Percentiles rank a stretch among this genome's conserved stretches.
Conservation (phyloP, 257 asterid species). For the Jacaranda mimosifolia region DNA sequence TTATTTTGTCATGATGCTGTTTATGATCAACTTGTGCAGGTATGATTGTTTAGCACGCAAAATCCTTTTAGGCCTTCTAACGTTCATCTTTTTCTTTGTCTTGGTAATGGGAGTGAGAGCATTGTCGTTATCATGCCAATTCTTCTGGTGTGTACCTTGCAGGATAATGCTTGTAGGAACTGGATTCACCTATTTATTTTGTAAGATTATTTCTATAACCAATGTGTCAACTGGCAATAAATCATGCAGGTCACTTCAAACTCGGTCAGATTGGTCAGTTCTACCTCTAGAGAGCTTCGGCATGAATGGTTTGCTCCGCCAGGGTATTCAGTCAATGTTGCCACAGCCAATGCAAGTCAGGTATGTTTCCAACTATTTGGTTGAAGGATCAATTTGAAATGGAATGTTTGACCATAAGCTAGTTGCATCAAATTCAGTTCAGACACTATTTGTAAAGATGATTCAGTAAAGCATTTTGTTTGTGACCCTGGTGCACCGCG, state of each 20-base stretch:
- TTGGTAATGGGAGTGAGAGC: not conserved
- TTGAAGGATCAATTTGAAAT: not conserved
- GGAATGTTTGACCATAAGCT: not conserved
- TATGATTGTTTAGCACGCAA: conserved; percentile 26
- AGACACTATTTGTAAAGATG: not conserved
- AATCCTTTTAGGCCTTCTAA: not conserved
- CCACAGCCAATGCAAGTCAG: conserved; percentile 88
- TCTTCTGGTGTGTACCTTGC: not conserved
- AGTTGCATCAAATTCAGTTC: not conserved
- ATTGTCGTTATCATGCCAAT: not conserved
- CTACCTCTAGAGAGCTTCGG: conserved; percentile 69
- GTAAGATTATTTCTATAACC: conserved; percentile 18
- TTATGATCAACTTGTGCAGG: conserved; percentile 80
- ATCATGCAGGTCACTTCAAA: conserved; percentile 70
- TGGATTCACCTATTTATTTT: not conserved
- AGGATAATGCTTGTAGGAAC: not conserved
- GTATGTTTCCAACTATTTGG: conserved; percentile 39
- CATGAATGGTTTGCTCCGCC: conserved; percentile 80
- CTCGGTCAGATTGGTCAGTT: conserved; percentile 74
- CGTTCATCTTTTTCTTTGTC: not conserved
- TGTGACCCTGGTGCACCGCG: not conserved
- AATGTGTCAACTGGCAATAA: conserved; percentile 22
- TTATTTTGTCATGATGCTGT: conserved; percentile 84
- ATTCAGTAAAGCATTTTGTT: not conserved
- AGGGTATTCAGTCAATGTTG: conserved; percentile 77